Percentiles rank a stretch among this genome's conserved stretches.
phyloP scores from a whole-genome alignment of 257 asterid species.

The Thymus quinquecostatus region DNA sequence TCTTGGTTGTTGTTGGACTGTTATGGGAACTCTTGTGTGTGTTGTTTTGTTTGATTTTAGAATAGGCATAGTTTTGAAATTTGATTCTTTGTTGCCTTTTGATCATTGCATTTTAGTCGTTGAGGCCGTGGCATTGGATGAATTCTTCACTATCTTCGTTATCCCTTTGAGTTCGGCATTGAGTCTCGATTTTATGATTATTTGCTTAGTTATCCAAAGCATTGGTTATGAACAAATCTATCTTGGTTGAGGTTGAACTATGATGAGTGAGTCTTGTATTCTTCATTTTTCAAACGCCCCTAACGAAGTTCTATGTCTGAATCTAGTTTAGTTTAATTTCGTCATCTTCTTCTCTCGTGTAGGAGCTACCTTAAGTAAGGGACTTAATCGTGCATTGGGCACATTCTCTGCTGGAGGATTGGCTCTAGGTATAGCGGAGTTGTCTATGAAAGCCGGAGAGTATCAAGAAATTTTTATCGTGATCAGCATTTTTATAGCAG shows the following conservation, averaged over 20 bases:
- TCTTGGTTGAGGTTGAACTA: not conserved
- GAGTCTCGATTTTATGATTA: too few species aligned
- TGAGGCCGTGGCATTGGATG: too few species aligned
- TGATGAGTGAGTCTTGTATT: not conserved
- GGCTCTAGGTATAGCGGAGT: slow-evolving; percentile 72
- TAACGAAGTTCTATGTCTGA: not conserved
- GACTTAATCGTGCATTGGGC: slow-evolving; percentile 89
- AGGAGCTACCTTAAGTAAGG: slow-evolving; percentile 94
- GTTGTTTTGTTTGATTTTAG: too few species aligned
- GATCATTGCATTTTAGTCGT: too few species aligned
- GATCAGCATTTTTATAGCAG: slow-evolving; percentile 78
- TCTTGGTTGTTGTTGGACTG: not conserved
- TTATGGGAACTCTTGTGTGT: not conserved
- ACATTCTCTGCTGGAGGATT: slow-evolving; percentile 90
- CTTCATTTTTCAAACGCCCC: not conserved
- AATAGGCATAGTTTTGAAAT: too few species aligned
- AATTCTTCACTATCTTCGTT: too few species aligned
- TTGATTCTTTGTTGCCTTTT: too few species aligned
- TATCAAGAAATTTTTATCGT: slow-evolving; percentile 65
- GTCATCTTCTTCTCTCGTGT: not conserved
- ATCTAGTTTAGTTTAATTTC: not conserved
- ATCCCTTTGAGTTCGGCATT: too few species aligned
- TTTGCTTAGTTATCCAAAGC: not conserved
- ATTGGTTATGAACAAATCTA: not conserved
- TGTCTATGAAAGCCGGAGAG: slow-evolving; percentile 62